A percentile compares a stretch with the other conserved stretches of the same genome.
Evolutionary conservation across 257 asterid genomes (phyloP).

Genomic region (Solanum chilense): DNA sequence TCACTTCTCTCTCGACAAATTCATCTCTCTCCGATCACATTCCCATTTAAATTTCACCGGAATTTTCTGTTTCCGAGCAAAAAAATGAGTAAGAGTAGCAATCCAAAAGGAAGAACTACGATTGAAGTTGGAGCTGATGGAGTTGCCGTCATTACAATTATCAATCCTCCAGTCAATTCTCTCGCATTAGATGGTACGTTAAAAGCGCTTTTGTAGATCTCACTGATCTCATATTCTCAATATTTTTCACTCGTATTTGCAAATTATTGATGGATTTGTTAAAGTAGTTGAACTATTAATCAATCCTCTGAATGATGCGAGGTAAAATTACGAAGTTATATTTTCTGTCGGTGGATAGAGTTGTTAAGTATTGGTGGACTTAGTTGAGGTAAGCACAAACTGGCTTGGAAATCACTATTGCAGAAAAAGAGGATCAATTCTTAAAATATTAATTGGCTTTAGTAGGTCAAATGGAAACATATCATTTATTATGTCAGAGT

Average conservation of each 20-base stretch:
- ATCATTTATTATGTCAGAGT: background rate
- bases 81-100: background rate
- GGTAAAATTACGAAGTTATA: background rate
- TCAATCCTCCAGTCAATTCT: conserved; percentile 98
- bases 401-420: background rate
- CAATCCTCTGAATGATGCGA: background rate
- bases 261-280: background rate
- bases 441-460: background rate
- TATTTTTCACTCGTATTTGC: background rate
- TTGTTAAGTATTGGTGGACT: background rate
- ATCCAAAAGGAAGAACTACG: conserved; percentile 60
- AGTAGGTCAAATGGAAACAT: background rate
- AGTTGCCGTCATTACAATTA: conserved; percentile 80
- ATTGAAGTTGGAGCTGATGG: conserved; percentile 98
- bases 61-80: background rate
- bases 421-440: background rate
- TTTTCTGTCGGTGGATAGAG: background rate
- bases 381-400: background rate
- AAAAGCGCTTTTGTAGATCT: background rate
- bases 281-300: background rate
- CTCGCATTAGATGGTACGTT: conserved; percentile 81
- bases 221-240: too few relatives aligned
- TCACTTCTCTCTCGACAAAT: background rate
- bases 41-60: background rate
- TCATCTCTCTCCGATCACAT: background rate